Percentiles rank a stretch among this genome's conserved stretches.
Evolutionary conservation across 306 rosid genomes (phyloP).

Genomic region (Glycine soja): DNA sequence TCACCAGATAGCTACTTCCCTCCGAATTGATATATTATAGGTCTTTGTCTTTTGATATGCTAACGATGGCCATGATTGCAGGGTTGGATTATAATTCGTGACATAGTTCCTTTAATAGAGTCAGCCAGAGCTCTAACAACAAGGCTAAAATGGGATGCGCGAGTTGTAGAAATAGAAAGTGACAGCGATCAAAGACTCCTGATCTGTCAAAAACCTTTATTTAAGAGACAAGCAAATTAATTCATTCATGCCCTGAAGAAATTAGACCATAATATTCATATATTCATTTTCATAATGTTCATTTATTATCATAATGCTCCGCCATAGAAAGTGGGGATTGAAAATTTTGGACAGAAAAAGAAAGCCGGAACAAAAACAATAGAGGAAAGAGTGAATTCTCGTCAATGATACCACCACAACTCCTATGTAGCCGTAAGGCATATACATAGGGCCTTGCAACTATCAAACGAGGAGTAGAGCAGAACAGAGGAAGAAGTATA

Average conservation of each 20-base stretch:
- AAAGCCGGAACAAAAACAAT: slow-evolving; percentile 35
- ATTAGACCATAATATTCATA: slow-evolving; percentile 63
- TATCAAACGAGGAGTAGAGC: slow-evolving; percentile 66
- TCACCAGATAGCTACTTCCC: too few species aligned
- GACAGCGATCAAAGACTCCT: slow-evolving; percentile 86
- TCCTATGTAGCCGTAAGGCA: slow-evolving; percentile 90
- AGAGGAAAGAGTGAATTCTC: slow-evolving; percentile 50
- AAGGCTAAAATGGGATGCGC: slow-evolving; percentile 91
- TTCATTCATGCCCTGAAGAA: slow-evolving; percentile 43
- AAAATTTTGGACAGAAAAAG: slow-evolving; percentile 56
- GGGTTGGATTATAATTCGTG: slow-evolving; percentile 98
- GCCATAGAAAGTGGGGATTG: slow-evolving; percentile 58
- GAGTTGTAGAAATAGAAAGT: slow-evolving; percentile 81
- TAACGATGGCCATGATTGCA: slow-evolving; percentile 53
- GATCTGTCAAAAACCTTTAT: slow-evolving; percentile 93
- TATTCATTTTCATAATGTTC: slow-evolving; percentile 74
- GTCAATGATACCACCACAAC: slow-evolving; percentile 55
- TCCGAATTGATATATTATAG: too few species aligned
- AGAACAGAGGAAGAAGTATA: slow-evolving; percentile 56
- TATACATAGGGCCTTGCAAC: slow-evolving; percentile 72
- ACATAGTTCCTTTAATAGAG: slow-evolving; percentile 69
- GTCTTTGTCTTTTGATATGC: too few species aligned
- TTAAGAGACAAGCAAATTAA: slow-evolving; percentile 79
- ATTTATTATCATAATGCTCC: slow-evolving; percentile 68
- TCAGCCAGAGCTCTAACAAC: slow-evolving; percentile 77